A percentile compares a stretch with the other conserved stretches of the same genome.
These are phyloP conservation scores for Fermentozyma sake DNA, from an alignment of 1,139 yeast species.

Conservation along the genomic window DNA sequence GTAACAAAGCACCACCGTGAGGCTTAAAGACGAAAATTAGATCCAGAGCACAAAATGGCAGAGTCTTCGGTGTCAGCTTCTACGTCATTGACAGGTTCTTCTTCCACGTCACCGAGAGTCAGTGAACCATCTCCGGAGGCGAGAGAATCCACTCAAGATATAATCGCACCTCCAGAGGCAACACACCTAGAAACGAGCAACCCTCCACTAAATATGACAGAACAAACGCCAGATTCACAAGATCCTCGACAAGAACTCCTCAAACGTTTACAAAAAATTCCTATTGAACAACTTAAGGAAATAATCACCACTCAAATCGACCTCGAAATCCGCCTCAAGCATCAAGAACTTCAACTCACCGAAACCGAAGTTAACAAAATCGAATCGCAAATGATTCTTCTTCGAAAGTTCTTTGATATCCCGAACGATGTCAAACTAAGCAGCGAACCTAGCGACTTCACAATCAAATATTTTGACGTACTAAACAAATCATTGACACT, in stretches of 20 bases:
- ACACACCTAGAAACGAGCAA: neutral
- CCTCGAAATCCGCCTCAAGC: conserved; percentile 66
- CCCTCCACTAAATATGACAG: neutral
- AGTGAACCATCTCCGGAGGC: too few relatives aligned
- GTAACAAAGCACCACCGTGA: too few relatives aligned
- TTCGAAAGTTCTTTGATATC: conserved; percentile 51
- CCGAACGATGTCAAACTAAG: conserved; percentile 33
- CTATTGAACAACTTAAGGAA: conserved; percentile 35
- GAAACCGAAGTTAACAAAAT: conserved; percentile 63
- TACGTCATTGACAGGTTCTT: too few relatives aligned
- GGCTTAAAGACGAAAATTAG: too few relatives aligned
- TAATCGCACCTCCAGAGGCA: too few relatives aligned
- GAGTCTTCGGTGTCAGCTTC: too few relatives aligned
- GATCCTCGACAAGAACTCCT: conserved; percentile 9
- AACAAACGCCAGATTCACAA: neutral
- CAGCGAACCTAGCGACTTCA: conserved; percentile 48
- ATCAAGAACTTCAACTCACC: conserved; percentile 55
- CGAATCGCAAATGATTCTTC: conserved; percentile 53
- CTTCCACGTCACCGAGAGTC: too few relatives aligned
- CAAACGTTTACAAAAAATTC: conserved; percentile 28
- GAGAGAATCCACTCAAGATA: too few relatives aligned
- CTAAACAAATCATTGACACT: conserved; percentile 33
- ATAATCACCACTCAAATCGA: conserved; percentile 53
- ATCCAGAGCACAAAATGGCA: too few relatives aligned
- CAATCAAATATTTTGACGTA: conserved; percentile 41